These are phyloP conservation scores for Cydonia oblonga DNA, from an alignment of 331 rosid genomes.

Conservation along the genomic window DNA sequence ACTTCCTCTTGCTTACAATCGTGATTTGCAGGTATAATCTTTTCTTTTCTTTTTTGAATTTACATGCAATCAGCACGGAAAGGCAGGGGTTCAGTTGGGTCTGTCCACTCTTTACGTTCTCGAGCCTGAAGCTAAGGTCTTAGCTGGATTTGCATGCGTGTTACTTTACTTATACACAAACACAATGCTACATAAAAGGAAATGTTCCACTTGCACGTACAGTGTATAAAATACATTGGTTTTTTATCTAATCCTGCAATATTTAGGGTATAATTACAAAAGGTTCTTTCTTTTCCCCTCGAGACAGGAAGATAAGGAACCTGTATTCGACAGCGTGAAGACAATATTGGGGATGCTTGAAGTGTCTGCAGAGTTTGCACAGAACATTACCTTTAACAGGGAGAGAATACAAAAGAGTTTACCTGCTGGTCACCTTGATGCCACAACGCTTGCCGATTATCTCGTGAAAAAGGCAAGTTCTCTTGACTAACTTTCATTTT, in stretches of 20 bases:
- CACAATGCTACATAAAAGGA: not conserved
- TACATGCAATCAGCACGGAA: not conserved
- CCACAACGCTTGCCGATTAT: slow-evolving; percentile 95
- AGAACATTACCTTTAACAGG: slow-evolving; percentile 59
- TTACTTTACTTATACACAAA: not conserved
- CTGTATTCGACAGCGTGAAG: slow-evolving; percentile 85
- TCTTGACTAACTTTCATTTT: slow-evolving; percentile 1
- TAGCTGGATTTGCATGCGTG: not conserved
- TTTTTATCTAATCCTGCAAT: not conserved
- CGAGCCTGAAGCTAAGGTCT: not conserved
- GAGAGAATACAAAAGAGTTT: slow-evolving; percentile 70
- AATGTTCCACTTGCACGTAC: not conserved
- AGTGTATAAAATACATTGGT: not conserved
- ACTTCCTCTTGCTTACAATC: slow-evolving; percentile 93
- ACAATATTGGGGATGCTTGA: slow-evolving; percentile 96
- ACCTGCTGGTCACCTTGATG: slow-evolving; percentile 97
- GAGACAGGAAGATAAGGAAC: slow-evolving; percentile 90
- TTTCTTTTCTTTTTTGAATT: not conserved
- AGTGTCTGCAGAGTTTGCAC: slow-evolving; percentile 85
- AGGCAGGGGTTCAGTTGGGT: not conserved
- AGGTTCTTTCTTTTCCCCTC: not conserved
- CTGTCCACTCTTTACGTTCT: not conserved
- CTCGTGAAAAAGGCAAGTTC: slow-evolving; percentile 78
- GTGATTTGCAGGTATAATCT: slow-evolving; percentile 78
- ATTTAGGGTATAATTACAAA: not conserved